These are phyloP conservation scores for Xerocomellus intermedius DNA, from an alignment of 768 basidiomycete species.

Conservation along the genomic window DNA sequence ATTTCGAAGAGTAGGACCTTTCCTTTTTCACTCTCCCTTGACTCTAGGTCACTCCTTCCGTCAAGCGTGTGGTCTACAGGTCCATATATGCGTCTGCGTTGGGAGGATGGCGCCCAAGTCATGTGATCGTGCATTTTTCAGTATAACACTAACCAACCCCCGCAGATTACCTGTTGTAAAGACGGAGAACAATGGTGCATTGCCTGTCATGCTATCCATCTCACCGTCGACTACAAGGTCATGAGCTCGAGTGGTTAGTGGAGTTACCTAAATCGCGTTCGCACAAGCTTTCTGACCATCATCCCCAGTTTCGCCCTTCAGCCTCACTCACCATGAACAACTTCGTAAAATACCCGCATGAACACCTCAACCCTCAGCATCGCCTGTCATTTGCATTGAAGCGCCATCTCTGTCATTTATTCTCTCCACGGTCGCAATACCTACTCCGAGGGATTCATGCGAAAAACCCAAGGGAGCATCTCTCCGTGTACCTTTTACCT, in stretches of 20 bases:
- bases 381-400: neutral
- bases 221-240: slow-evolving; percentile 13
- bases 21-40: neutral
- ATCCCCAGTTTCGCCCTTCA: too few species aligned
- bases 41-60: neutral
- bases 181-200: slow-evolving; percentile 8
- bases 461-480: neutral
- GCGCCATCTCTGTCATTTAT: neutral
- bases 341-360: neutral
- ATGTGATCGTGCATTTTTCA: neutral
- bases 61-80: neutral
- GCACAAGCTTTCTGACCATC: neutral
- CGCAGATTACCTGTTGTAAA: slow-evolving; percentile 14
- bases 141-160: slow-evolving; percentile 5
- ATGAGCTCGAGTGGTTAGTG: slow-evolving; percentile 8
- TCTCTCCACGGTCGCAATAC: neutral
- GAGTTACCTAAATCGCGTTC: neutral
- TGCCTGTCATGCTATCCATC: slow-evolving; percentile 10
- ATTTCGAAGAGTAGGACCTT: slow-evolving; percentile 62
- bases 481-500: neutral
- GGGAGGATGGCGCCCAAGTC: neutral
- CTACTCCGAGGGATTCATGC: neutral
- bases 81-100: neutral
- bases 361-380: neutral
- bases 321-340: neutral